These are phyloP conservation scores for Sicyos baderoa DNA, from an alignment of 306 rosid species.

Conservation along the genomic window DNA sequence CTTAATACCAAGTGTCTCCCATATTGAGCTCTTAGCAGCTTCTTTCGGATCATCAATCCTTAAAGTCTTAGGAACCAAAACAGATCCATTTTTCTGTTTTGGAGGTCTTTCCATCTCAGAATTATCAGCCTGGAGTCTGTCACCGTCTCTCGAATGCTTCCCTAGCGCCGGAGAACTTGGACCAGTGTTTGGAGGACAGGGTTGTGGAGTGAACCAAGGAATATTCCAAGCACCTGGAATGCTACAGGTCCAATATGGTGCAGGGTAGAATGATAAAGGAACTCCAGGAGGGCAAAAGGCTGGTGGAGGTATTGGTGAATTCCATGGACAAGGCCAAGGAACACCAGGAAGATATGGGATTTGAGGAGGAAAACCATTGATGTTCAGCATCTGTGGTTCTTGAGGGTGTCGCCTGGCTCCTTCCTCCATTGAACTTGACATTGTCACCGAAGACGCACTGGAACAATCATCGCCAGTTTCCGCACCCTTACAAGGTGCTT, in stretches of 20 bases:
- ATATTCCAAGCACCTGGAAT: conserved; percentile 55
- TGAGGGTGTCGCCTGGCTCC: conserved; percentile 30
- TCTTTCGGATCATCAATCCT: conserved; percentile 81
- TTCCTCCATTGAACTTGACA: conserved; percentile 42
- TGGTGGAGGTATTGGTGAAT: conserved; percentile 43
- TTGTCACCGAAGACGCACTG: conserved; percentile 42
- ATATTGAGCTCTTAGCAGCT: conserved; percentile 89
- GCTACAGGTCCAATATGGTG: conserved; percentile 58
- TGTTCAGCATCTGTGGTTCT: conserved; percentile 29
- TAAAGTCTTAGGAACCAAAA: conserved; percentile 76
- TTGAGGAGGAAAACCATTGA: conserved; percentile 48
- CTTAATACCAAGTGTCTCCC: conserved; percentile 89
- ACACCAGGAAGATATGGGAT: conserved; percentile 57
- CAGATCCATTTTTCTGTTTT: conserved; percentile 46
- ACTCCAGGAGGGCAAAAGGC: conserved; percentile 60
- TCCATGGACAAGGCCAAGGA: conserved; percentile 87
- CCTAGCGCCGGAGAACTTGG: conserved; percentile 52
- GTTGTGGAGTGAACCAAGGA: conserved; percentile 58
- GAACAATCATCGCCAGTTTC: conserved; percentile 56
- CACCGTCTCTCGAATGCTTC: conserved; percentile 66
- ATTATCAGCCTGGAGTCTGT: conserved; percentile 27
- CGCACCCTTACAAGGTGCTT: conserved; percentile 29
- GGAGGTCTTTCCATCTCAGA: conserved; percentile 33
- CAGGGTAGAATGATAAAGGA: conserved; percentile 56
- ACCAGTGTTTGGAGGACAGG: conserved; percentile 34